Base-by-base conservation (phyloP, 345 rosid genomes). In the Heritiera littoralis region DNA sequence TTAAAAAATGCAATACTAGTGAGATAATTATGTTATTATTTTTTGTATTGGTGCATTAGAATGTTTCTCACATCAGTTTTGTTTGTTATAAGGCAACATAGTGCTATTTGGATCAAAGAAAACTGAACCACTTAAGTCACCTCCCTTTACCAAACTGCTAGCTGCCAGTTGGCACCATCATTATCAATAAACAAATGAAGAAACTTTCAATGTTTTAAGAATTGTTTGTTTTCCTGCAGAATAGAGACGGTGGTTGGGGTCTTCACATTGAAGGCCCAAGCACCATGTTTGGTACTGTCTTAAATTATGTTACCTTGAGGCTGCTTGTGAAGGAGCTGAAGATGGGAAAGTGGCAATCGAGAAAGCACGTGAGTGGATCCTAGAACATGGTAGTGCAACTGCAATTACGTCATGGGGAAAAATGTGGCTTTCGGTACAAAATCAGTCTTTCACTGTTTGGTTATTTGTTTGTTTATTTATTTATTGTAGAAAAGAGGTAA, bases 191-290 rank as follows among this genome's bases (percentile, higher is more conserved):
- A 51, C 45, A 71, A 71, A 51, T 51, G 75, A 15, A 28, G 41
- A 71, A 71, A 49, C 11, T 23, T 71, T 8, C 60, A 35, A 17
- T 51, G 61, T 52, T 72, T 10, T 72, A 35, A 52, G 61, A 52
- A 8, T 32, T 45, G 23, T 43, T 32, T 15, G 14, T 52, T 72
- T 52, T 32, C 45, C 81, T 90, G 79, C 93, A 96, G 99, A 96
- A 96, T 79, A 82, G 83, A 85, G 99, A 96, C 76, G 99, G 98
- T 55, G 97, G 98, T 10, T 96, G 99, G 99, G 98, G 99, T 76
- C 89, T 96, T 71, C 99, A 96, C 82, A 96, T 96, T 72, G 99
- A 96, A 85, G 98, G 99, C 8, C 98, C 84, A 5, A 96, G 98
- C 89, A 94, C 97, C 40, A 96, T 96, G 99, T 96, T 96, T 94